Percentiles rank a stretch among this genome's conserved stretches.
phyloP scores from a whole-genome alignment of 345 rosid species.

The Eucalyptus polyanthemos region DNA sequence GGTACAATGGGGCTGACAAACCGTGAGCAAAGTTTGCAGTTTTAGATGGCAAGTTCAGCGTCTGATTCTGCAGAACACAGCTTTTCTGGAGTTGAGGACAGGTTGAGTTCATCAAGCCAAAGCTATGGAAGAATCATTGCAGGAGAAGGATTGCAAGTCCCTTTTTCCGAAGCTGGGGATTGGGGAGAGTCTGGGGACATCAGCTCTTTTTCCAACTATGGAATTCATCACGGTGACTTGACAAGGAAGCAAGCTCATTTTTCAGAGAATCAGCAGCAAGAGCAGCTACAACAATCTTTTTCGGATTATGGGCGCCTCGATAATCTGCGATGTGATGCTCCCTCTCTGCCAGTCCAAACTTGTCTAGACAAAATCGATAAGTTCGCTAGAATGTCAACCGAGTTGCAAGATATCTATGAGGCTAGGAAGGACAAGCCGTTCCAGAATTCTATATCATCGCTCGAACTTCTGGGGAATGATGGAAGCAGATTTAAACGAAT shows the following conservation, averaged over 20 bases:
- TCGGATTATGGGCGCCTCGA: conserved; percentile 4
- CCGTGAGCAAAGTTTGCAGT: background rate
- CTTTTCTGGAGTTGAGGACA: background rate
- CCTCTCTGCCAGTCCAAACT: conserved; percentile 9
- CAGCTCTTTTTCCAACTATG: background rate
- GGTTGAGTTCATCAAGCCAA: background rate
- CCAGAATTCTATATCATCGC: conserved; percentile 5
- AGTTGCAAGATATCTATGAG: background rate
- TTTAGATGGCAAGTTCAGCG: background rate
- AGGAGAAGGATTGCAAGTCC: background rate
- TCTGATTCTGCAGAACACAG: background rate
- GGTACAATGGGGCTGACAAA: background rate
- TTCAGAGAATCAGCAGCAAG: conserved; percentile 3
- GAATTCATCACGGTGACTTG: background rate
- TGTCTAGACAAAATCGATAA: conserved; percentile 5
- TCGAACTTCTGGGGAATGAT: conserved; percentile 15
- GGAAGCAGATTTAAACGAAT: conserved; percentile 1
- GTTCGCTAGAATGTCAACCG: background rate
- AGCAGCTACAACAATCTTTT: background rate
- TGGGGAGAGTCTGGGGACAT: background rate
- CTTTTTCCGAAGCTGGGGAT: background rate
- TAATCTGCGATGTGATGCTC: background rate
- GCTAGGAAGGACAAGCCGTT: background rate
- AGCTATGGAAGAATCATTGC: background rate
- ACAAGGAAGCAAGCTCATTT: background rate